phyloP scores from a whole-genome alignment of 495 filamentous ascomycete genomes.

The Penicillium subrubescens region DNA sequence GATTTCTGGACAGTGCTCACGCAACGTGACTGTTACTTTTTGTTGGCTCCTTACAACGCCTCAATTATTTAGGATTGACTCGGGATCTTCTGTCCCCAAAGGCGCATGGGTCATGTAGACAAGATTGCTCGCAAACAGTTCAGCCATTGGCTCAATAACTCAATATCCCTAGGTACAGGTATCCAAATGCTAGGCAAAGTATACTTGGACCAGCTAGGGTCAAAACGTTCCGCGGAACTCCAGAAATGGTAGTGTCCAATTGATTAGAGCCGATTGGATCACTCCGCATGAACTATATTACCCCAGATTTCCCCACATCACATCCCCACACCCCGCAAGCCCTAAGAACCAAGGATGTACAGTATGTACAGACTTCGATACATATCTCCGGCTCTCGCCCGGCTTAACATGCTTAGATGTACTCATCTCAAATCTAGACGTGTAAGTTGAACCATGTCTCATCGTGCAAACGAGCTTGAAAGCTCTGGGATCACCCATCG shows the following conservation, averaged over 20 bases:
- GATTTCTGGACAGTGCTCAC: too few species aligned
- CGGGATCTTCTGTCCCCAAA: too few species aligned
- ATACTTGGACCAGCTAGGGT: too few species aligned
- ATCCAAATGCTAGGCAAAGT: too few species aligned
- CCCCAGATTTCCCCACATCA: neutral
- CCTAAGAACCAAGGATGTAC: neutral
- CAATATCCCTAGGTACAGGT: too few species aligned
- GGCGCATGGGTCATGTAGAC: too few species aligned
- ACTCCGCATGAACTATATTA: neutral
- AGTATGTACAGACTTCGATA: neutral
- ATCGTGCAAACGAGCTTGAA: neutral
- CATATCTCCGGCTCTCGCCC: neutral
- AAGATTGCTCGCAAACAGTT: too few species aligned
- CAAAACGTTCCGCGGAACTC: neutral
- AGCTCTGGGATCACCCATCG: neutral
- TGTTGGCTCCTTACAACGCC: too few species aligned
- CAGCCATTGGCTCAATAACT: too few species aligned
- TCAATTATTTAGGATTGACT: too few species aligned
- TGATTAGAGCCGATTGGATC: neutral
- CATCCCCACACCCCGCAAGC: neutral
- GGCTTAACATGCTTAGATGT: neutral
- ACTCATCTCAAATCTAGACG: neutral
- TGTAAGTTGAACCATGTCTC: neutral
- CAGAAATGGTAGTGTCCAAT: neutral
- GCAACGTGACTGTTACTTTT: too few species aligned